Conservation (phyloP, 192 early-diverging fungal genomes). For the Backusella tarrabulga region DNA sequence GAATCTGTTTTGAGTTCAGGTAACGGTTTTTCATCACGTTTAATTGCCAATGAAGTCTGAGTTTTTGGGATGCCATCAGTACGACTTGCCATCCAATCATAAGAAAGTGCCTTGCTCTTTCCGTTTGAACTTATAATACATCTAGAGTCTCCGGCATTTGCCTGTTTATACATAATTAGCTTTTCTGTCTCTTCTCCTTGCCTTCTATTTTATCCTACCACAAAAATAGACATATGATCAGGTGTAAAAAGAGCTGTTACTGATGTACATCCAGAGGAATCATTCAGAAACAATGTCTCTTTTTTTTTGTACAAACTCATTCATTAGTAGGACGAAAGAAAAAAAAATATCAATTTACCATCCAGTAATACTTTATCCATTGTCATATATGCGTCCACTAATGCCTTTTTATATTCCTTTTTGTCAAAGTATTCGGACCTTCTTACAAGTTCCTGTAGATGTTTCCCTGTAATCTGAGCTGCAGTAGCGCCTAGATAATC, state of each 20-base stretch:
- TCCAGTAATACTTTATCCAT: conserved; percentile 77
- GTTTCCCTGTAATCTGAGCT: conserved; percentile 80
- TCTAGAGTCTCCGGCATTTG: conserved; percentile 96
- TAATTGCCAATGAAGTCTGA: conserved; percentile 9
- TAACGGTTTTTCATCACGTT: conserved; percentile 2
- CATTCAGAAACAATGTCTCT: conserved; percentile 74
- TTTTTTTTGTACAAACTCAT: conserved; percentile 1
- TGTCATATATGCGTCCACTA: conserved; percentile 81
- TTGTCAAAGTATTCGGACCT: conserved; percentile 60
- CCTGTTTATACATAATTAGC: conserved; percentile 33
- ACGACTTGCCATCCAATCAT: conserved; percentile 40
- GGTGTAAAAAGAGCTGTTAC: conserved; percentile 83
- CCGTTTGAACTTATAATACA: conserved; percentile 83
- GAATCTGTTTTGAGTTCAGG: background rate
- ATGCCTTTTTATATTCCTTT: conserved; percentile 70
- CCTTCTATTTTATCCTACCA: conserved; percentile 43
- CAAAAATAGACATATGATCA: conserved; percentile 69
- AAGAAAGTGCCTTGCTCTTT: conserved; percentile 73
- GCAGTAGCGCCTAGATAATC: conserved; percentile 58
- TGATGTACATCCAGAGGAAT: conserved; percentile 98
- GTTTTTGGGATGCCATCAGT: conserved; percentile 24
- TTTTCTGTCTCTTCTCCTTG: background rate
- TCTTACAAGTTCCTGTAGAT: conserved; percentile 73
- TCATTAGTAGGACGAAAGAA: too few relatives aligned
- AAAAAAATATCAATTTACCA: conserved; percentile 44